A percentile compares a stretch with the other conserved stretches of the same genome.
Evolutionary conservation across 2,329 filamentous ascomycete species (phyloP).

Genomic region (Beauveria asiatica): DNA sequence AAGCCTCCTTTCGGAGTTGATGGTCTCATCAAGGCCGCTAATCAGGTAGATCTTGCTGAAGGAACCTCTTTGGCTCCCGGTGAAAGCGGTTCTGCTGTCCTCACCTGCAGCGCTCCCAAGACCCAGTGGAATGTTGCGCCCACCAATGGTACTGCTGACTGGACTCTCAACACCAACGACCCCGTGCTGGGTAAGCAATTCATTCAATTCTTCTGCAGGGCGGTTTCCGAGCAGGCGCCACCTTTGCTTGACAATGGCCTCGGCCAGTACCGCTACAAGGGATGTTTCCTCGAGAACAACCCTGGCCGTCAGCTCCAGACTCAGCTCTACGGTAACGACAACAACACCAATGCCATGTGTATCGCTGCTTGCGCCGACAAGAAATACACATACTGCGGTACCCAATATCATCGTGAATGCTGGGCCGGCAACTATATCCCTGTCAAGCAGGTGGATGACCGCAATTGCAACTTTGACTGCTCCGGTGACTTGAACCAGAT

Average conservation of each 20-base stretch:
- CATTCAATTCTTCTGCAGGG: constrained; percentile 43
- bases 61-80: constrained; percentile 42
- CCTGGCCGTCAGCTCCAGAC: constrained; percentile 41
- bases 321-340: constrained; percentile 31
- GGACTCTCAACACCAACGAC: constrained; percentile 52
- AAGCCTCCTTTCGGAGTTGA: constrained; percentile 50
- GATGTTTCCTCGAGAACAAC: constrained; percentile 49
- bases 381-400: constrained; percentile 36
- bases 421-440: constrained; percentile 46
- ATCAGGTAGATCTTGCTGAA: constrained; percentile 49
- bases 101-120: constrained; percentile 49
- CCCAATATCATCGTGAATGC: constrained; percentile 43
- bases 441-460: constrained; percentile 31
- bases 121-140: constrained; percentile 47
- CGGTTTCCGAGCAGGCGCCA: constrained; percentile 43
- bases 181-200: constrained; percentile 41
- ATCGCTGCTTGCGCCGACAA: constrained; percentile 32
- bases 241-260: constrained; percentile 35
- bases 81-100: constrained; percentile 39
- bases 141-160: constrained; percentile 38
- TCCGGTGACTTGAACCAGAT: constrained; percentile 38
- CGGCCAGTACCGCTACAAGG: constrained; percentile 42
- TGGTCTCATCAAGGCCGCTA: constrained; percentile 45
- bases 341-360: constrained; percentile 36
- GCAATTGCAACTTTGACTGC: constrained; percentile 44